Percentiles rank a stretch among this genome's conserved stretches.
Evolutionary conservation across 1,284 basidiomycete genomes (phyloP).

Genomic region (Papiliotrema laurentii): DNA sequence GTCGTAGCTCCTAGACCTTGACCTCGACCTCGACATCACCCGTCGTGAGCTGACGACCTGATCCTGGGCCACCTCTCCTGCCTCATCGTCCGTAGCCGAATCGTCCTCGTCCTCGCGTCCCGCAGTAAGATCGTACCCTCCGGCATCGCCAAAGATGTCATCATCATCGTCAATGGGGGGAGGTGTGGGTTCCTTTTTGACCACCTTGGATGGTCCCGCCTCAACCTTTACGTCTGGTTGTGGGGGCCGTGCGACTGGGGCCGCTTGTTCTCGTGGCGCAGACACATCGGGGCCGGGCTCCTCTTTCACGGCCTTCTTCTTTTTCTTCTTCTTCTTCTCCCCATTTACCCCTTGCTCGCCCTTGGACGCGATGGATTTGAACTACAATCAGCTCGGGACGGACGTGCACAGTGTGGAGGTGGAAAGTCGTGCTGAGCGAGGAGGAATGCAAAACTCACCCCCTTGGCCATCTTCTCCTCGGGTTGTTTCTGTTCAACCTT

Average conservation of each 20-base stretch:
- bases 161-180: constrained; percentile 41
- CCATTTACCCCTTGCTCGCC: constrained; percentile 26
- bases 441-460: constrained; percentile 54
- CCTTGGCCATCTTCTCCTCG: constrained; percentile 28
- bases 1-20: constrained; percentile 4
- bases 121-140: constrained; percentile 65
- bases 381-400: constrained; percentile 27
- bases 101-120: constrained; percentile 49
- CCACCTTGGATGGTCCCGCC: neutral
- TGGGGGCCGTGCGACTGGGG: neutral
- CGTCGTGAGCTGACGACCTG: constrained; percentile 10
- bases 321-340: constrained; percentile 53
- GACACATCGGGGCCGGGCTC: constrained; percentile 1
- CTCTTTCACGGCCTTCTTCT: constrained; percentile 49
- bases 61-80: constrained; percentile 51
- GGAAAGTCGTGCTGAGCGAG: too few species aligned
- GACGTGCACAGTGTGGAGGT: too few species aligned
- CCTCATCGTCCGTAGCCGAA: constrained; percentile 85
- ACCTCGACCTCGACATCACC: constrained; percentile 16
- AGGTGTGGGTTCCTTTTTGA: neutral
- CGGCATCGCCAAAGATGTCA: constrained; percentile 77
- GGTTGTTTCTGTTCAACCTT: constrained; percentile 49
- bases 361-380: constrained; percentile 41
- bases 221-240: constrained; percentile 1
- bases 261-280: constrained; percentile 1